These are phyloP conservation scores for Globisporangium nodosum DNA, from an alignment of 352 stramenopile species.

Conservation along the genomic window DNA sequence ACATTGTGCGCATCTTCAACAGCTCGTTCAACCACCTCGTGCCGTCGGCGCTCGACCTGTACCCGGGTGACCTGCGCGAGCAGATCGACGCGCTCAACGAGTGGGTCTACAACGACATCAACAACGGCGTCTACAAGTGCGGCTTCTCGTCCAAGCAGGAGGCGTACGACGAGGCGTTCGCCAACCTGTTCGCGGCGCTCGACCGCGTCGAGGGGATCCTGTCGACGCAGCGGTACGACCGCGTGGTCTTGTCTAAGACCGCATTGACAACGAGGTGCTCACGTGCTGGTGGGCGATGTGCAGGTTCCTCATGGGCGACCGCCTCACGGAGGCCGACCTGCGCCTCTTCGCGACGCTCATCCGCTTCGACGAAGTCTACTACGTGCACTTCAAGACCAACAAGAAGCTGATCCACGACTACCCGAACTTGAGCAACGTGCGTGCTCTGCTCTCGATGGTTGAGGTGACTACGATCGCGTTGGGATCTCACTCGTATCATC, in stretches of 20 bases:
- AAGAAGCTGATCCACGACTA: slow-evolving; percentile 87
- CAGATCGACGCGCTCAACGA: slow-evolving; percentile 90
- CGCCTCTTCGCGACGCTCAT: slow-evolving; percentile 80
- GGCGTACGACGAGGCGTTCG: slow-evolving; percentile 83
- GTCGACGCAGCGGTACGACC: slow-evolving; percentile 41
- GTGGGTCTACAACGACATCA: slow-evolving; percentile 91
- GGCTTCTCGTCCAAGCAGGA: slow-evolving; percentile 86
- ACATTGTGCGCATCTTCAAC: slow-evolving; percentile 93
- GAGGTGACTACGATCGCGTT: background rate
- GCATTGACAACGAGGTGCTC: background rate
- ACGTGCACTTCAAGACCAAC: slow-evolving; percentile 88
- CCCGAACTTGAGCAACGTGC: slow-evolving; percentile 77
- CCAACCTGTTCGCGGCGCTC: slow-evolving; percentile 61
- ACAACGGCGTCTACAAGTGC: slow-evolving; percentile 92
- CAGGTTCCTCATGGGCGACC: slow-evolving; percentile 52
- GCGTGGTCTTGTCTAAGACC: no score
- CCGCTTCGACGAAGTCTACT: slow-evolving; percentile 82
- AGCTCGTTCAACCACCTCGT: slow-evolving; percentile 70
- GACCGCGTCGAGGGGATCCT: slow-evolving; percentile 73
- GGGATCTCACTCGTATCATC: background rate
- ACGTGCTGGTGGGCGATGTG: background rate
- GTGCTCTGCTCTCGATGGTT: slow-evolving; percentile 3
- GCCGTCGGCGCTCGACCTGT: slow-evolving; percentile 69
- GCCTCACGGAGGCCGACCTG: slow-evolving; percentile 75
- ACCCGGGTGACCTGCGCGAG: slow-evolving; percentile 62